A percentile compares a stretch with the other conserved stretches of the same genome.
Conservation (phyloP, 257 asterid species). For the Plantago elongata region DNA sequence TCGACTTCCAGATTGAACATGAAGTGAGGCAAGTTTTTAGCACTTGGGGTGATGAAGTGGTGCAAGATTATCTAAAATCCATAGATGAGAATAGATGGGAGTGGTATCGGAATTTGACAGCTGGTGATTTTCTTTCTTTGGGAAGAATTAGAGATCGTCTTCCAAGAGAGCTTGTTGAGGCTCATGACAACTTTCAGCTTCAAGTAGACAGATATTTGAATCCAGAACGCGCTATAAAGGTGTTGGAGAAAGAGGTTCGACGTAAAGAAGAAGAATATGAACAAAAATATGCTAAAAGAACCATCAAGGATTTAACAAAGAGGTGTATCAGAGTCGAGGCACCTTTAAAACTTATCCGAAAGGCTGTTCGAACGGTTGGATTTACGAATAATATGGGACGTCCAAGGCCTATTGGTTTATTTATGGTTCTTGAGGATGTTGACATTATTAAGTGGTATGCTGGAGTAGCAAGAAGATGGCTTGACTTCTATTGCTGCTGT, state of each 20-base stretch:
- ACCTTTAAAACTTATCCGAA: constrained; percentile 54
- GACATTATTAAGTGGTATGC: constrained; percentile 92
- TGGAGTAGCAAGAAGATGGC: constrained; percentile 88
- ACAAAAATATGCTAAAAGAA: constrained; percentile 49
- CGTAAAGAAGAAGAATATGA: constrained; percentile 68
- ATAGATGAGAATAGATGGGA: constrained; percentile 61
- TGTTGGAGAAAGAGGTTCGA: constrained; percentile 50
- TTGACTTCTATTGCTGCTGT: constrained; percentile 77
- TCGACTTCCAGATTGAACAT: constrained; percentile 51
- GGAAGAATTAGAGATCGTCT: constrained; percentile 65
- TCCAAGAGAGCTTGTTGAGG: constrained; percentile 66
- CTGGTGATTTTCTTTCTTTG: constrained; percentile 76
- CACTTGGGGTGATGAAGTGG: constrained; percentile 80
- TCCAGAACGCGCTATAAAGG: constrained; percentile 58
- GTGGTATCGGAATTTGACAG: constrained; percentile 69
- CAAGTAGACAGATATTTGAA: constrained; percentile 71
- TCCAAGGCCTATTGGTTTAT: constrained; percentile 73
- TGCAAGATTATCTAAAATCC: constrained; percentile 49
- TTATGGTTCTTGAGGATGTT: constrained; percentile 69
- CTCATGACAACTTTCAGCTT: constrained; percentile 67
- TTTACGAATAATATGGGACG: constrained; percentile 92
- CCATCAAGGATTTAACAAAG: constrained; percentile 65
- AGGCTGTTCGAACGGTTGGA: constrained; percentile 63
- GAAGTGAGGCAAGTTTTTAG: constrained; percentile 58
- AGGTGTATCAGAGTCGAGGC: constrained; percentile 71